Percentiles rank a stretch among this genome's conserved stretches.
These are phyloP conservation scores for Lyophyllum atratum DNA, from an alignment of 768 basidiomycete genomes.

Conservation along the genomic window DNA sequence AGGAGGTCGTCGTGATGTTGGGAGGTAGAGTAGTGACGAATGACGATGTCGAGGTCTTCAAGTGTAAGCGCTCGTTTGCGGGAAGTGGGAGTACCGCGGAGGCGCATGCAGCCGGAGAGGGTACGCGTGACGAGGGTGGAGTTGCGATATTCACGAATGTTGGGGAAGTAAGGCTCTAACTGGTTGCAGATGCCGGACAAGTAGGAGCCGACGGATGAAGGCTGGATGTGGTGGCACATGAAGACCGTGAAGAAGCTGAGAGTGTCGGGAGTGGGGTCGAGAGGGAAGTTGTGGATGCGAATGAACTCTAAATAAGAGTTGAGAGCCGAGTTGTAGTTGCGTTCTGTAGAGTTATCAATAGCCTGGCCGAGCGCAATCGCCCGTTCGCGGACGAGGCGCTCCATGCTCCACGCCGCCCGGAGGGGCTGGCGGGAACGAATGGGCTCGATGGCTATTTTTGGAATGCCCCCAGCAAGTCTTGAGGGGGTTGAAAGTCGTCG, in stretches of 20 bases:
- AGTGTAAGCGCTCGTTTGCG: neutral
- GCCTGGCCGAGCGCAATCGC: slow-evolving; percentile 17
- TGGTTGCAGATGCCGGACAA: slow-evolving; percentile 42
- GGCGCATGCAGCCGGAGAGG: slow-evolving; percentile 16
- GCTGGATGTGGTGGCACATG: slow-evolving; percentile 37
- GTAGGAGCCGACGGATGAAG: slow-evolving; percentile 34
- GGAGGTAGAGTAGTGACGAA: neutral
- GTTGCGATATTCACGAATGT: slow-evolving; percentile 19
- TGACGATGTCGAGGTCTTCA: neutral
- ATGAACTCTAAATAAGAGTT: slow-evolving; percentile 35
- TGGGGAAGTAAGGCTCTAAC: slow-evolving; percentile 37
- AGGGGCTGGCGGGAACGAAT: slow-evolving; percentile 25
- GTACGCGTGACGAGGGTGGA: slow-evolving; percentile 25
- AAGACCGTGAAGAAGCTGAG: slow-evolving; percentile 36
- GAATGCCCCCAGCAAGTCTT: slow-evolving; percentile 26
- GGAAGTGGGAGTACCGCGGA: neutral
- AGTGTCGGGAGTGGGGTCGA: slow-evolving; percentile 38
- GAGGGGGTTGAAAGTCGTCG: slow-evolving; percentile 21
- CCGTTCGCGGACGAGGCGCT: neutral
- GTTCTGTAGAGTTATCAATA: slow-evolving; percentile 19
- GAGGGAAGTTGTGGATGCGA: slow-evolving; percentile 27
- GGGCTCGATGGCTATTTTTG: slow-evolving; percentile 19
- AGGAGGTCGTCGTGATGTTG: neutral
- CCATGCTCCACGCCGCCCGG: slow-evolving; percentile 31
- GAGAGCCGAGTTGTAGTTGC: slow-evolving; percentile 28